phyloP scores from a whole-genome alignment of 1,284 basidiomycete genomes.

The Tilletia indica region DNA sequence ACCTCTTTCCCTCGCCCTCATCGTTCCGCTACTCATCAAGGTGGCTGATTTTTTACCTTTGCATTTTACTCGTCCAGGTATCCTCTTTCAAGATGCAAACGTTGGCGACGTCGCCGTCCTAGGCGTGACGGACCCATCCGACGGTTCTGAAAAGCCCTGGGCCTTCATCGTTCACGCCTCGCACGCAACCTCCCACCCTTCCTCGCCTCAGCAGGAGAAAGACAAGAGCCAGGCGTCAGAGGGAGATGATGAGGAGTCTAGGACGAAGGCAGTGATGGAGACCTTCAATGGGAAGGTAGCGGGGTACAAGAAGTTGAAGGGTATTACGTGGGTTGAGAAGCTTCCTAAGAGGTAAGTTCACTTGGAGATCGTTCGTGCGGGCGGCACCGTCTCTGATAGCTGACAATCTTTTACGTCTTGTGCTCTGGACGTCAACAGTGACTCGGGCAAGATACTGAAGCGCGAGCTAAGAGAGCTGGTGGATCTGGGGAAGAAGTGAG shows the following conservation, averaged over 20 bases:
- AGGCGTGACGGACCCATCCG: conserved; percentile 30
- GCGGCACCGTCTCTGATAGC: not conserved
- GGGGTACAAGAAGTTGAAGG: conserved; percentile 48
- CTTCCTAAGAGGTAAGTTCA: conserved; percentile 36
- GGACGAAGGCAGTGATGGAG: conserved; percentile 26
- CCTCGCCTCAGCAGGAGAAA: conserved; percentile 29
- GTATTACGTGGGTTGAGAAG: conserved; percentile 45
- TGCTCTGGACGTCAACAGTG: conserved; percentile 20
- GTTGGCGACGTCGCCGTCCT: conserved; percentile 44
- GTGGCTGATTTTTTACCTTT: too few relatives aligned
- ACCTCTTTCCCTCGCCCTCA: too few relatives aligned
- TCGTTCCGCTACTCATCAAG: too few relatives aligned
- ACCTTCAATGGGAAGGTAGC: conserved; percentile 46
- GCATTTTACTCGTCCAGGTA: not conserved
- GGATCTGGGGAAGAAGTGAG: not conserved
- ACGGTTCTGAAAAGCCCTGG: conserved; percentile 42
- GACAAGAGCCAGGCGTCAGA: conserved; percentile 23
- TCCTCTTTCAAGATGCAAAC: conserved; percentile 35
- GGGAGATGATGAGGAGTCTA: conserved; percentile 21
- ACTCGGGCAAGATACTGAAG: conserved; percentile 52
- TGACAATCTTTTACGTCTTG: not conserved
- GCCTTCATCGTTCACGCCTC: conserved; percentile 20
- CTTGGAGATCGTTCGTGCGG: not conserved
- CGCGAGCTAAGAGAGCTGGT: conserved; percentile 33
- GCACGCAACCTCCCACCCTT: conserved; percentile 31